These are phyloP conservation scores for Neospermospora avenae DNA, from an alignment of 2,329 filamentous ascomycete genomes.

Conservation along the genomic window DNA sequence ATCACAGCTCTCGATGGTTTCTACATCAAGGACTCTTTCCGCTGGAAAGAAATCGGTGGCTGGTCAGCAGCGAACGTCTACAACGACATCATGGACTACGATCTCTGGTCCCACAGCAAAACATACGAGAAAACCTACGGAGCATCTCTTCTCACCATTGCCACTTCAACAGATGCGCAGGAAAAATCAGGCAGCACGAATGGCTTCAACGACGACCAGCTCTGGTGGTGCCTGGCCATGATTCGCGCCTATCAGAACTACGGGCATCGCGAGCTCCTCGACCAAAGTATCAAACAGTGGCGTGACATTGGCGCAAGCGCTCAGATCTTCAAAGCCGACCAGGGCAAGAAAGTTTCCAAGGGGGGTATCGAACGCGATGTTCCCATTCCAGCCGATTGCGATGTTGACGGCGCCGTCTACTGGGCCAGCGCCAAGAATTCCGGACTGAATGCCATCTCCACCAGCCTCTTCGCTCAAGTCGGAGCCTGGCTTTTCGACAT, in stretches of 20 bases:
- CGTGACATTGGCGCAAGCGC: conserved; percentile 12
- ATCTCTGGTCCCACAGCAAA: conserved; percentile 6
- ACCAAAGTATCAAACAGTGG: conserved; percentile 14
- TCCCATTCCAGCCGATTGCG: conserved; percentile 10
- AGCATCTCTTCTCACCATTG: conserved; percentile 5
- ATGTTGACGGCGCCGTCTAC: conserved; percentile 18
- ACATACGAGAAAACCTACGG: conserved; percentile 2
- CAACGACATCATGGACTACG: conserved; percentile 17
- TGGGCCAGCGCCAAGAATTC: conserved; percentile 10
- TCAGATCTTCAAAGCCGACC: conserved; percentile 11
- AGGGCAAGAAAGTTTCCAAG: conserved; percentile 11
- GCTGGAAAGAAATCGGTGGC: conserved; percentile 11
- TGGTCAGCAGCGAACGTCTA: conserved; percentile 22
- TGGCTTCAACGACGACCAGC: conserved; percentile 18
- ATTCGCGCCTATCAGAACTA: conserved; percentile 16
- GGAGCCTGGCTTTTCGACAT: conserved; percentile 14
- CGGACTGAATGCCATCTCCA: conserved; percentile 18
- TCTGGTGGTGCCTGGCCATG: conserved; percentile 22
- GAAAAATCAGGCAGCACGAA: conserved; percentile 7
- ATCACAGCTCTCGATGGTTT: conserved; percentile 9
- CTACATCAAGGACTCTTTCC: conserved; percentile 6
- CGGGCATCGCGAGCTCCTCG: conserved; percentile 2
- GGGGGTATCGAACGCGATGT: conserved; percentile 8
- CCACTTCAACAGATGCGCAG: not conserved
- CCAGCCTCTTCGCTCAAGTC: conserved; percentile 13